phyloP scores from a whole-genome alignment of 2,329 filamentous ascomycete species.

The Alternaria angustiovoidea region DNA sequence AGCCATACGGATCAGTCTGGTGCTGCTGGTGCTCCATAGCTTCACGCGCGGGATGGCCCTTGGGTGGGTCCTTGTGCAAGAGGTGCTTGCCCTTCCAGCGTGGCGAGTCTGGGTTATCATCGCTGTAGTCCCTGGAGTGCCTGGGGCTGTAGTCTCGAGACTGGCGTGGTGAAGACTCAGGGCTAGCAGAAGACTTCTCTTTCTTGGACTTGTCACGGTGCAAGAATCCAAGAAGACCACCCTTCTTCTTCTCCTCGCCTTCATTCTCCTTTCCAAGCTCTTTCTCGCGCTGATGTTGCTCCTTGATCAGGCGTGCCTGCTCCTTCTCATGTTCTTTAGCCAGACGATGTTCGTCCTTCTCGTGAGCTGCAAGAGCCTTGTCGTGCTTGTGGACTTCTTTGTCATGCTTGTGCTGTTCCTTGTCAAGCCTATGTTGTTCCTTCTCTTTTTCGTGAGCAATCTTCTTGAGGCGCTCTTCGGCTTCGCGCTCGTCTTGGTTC shows the following conservation, averaged over 20 bases:
- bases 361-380: slow-evolving; percentile 25
- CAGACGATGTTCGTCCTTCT: slow-evolving; percentile 27
- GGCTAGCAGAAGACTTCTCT: slow-evolving; percentile 26
- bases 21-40: slow-evolving; percentile 32
- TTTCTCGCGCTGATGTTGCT: slow-evolving; percentile 26
- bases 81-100: slow-evolving; percentile 45
- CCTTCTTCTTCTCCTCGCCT: slow-evolving; percentile 48
- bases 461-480: slow-evolving; percentile 35
- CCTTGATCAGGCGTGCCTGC: slow-evolving; percentile 24
- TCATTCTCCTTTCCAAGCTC: slow-evolving; percentile 32
- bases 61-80: slow-evolving; percentile 54
- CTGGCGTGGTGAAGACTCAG: slow-evolving; percentile 27
- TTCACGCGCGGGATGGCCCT: slow-evolving; percentile 44
- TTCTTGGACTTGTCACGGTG: slow-evolving; percentile 54
- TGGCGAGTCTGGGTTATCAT: slow-evolving; percentile 26
- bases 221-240: slow-evolving; percentile 51
- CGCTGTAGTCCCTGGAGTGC: slow-evolving; percentile 36
- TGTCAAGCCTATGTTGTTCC: slow-evolving; percentile 26
- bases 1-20: slow-evolving; percentile 13
- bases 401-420: slow-evolving; percentile 30
- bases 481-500: slow-evolving; percentile 40
- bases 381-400: slow-evolving; percentile 25
- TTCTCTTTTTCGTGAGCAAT: slow-evolving; percentile 26
- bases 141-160: slow-evolving; percentile 30
- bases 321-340: slow-evolving; percentile 21